Evolutionary conservation across 768 basidiomycete species (phyloP), one percentile per base, ranked within the genome.

Genomic region (Gloeophyllum trabeum): DNA sequence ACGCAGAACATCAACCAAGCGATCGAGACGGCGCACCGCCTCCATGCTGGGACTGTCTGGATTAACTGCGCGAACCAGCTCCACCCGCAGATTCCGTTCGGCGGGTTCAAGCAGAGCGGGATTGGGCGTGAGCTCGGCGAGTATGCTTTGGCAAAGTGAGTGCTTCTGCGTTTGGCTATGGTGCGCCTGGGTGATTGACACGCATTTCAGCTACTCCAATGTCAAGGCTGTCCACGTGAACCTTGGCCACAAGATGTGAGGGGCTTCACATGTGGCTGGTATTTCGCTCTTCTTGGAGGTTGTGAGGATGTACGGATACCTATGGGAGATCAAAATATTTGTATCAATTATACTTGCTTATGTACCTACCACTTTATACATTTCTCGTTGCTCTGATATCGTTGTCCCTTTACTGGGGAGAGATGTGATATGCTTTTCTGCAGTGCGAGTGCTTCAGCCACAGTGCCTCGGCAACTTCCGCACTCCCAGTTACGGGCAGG

Each of bases 41-140:
- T 97, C 46, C 73, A 85, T 52, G 84, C 88, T 4, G 92, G 92
- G 24, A 90, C 87, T 4, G 75, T 70, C 3, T 91, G 83, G 81
- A 66, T 71, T 41, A 73, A 72, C 55, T 69, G 64, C 38, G 54
- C 58, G 24, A 66, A 67, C 53, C 49, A 52, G 38, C 54, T 73
- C 12, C 64, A 76, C 50, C 55, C 67, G 13, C 58, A 65, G 41
- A 61, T 80, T 34, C 80, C 81, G 5, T 82, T 81, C 53, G 79
- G 81, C 40, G 81, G 81, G 35, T 84, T 66, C 69, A 85, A 82
- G 68, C 76, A 81, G 58, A 75, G 72, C 23, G 82, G 81, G 43
- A 72, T 82, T 45, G 82, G 81, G 10, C 66, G 80, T 43, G 81
- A 83, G 56, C 61, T 78, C 37, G 77, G 81, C 48, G 71, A 80